These are phyloP conservation scores for Arthrobotrys megalospora DNA, from an alignment of 2,329 filamentous ascomycete species.

Conservation along the genomic window DNA sequence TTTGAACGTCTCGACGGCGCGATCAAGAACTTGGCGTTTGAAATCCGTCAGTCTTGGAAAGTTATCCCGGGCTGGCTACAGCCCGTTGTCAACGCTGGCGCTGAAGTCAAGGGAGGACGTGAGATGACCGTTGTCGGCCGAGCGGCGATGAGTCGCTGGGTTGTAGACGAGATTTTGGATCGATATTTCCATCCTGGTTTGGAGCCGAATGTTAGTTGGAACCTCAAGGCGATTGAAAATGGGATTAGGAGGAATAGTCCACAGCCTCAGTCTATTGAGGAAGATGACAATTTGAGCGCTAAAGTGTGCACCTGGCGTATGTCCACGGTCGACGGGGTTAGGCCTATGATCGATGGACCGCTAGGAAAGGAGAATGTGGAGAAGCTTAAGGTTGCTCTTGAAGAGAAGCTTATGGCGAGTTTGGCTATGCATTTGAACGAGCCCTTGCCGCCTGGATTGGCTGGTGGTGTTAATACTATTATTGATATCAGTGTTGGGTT, in stretches of 20 bases:
- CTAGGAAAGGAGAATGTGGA: constrained; percentile 77
- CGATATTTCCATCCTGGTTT: constrained; percentile 92
- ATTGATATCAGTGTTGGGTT: constrained; percentile 91
- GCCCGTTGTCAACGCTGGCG: constrained; percentile 85
- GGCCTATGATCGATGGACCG: constrained; percentile 77
- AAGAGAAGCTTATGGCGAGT: constrained; percentile 77
- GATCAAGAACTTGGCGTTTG: constrained; percentile 94
- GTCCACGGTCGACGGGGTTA: constrained; percentile 91
- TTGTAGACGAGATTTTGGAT: constrained; percentile 91
- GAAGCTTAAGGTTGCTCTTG: constrained; percentile 79
- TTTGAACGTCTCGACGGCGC: constrained; percentile 94
- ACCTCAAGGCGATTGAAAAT: constrained; percentile 87
- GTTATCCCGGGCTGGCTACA: constrained; percentile 84
- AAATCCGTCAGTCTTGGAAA: constrained; percentile 95
- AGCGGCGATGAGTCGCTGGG: constrained; percentile 88
- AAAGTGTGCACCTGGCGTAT: constrained; percentile 95
- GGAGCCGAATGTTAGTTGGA: constrained; percentile 80
- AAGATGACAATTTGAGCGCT: constrained; percentile 86
- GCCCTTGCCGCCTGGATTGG: constrained; percentile 82
- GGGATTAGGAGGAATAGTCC: constrained; percentile 86
- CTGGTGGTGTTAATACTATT: constrained; percentile 91
- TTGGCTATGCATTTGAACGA: constrained; percentile 82
- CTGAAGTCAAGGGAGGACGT: constrained; percentile 87
- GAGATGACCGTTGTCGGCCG: constrained; percentile 98
- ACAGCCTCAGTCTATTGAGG: constrained; percentile 82